These are phyloP conservation scores for Peronospora belbahrii DNA, from an alignment of 352 stramenopile species.

Conservation along the genomic window DNA sequence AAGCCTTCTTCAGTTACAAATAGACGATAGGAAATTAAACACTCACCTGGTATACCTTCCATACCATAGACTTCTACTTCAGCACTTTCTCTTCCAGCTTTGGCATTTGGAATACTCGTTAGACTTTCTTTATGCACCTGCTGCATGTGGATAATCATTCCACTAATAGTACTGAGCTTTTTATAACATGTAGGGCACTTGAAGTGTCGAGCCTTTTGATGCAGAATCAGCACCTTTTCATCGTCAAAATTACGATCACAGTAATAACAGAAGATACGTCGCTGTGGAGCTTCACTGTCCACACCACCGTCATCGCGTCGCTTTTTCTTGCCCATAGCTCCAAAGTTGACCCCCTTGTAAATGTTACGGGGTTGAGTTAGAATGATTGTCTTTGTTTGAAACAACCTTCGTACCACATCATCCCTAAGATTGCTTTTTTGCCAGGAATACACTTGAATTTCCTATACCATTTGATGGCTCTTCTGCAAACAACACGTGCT, in stretches of 20 bases:
- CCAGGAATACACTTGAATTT: constrained; percentile 5
- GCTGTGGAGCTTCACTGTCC: constrained; percentile 23
- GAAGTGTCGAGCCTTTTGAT: constrained; percentile 91
- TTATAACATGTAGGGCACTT: constrained; percentile 88
- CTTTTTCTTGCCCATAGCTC: constrained; percentile 79
- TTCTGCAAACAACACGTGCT: too few species aligned
- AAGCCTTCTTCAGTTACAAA: neutral
- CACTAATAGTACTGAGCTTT: constrained; percentile 86
- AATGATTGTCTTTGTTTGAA: neutral
- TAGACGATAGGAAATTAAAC: neutral
- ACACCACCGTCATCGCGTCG: constrained; percentile 47
- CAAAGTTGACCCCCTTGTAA: too few species aligned
- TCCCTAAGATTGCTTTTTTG: neutral
- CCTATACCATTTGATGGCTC: too few species aligned
- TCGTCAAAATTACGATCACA: constrained; percentile 89
- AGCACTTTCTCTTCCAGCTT: constrained; percentile 66
- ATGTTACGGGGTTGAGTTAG: neutral
- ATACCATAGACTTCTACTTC: constrained; percentile 88
- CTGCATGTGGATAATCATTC: constrained; percentile 84
- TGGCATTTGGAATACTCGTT: constrained; percentile 77
- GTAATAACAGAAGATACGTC: constrained; percentile 90
- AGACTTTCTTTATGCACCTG: constrained; percentile 87
- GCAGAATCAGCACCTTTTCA: constrained; percentile 88
- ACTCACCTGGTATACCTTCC: constrained; percentile 71
- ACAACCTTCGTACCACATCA: constrained; percentile 1